A percentile compares a stretch with the other conserved stretches of the same genome.
Evolutionary conservation across 2,329 filamentous ascomycete genomes (phyloP).

Genomic region (Curvularia spicifera): DNA sequence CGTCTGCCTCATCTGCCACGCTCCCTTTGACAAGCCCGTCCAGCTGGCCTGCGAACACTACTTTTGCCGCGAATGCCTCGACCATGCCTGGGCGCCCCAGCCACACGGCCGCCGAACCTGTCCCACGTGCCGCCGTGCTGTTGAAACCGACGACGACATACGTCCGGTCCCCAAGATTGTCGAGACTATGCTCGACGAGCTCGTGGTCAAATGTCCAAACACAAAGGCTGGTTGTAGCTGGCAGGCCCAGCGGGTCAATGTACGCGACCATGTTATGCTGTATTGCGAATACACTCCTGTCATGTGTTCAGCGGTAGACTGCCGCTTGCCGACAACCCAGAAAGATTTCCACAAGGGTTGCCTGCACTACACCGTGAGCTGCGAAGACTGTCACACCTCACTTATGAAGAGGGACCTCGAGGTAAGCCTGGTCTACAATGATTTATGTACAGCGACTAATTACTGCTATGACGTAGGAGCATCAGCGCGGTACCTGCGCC

Average conservation of each 20-base stretch:
- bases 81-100: constrained; percentile 47
- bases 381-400: constrained; percentile 59
- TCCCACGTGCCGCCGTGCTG: constrained; percentile 63
- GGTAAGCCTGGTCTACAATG: constrained; percentile 33
- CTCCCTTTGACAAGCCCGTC: constrained; percentile 65
- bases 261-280: constrained; percentile 65
- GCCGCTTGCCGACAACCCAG: constrained; percentile 59
- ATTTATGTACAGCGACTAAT: constrained; percentile 35
- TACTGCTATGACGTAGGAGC: constrained; percentile 44
- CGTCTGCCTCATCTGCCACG: constrained; percentile 69
- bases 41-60: constrained; percentile 67
- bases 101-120: constrained; percentile 52
- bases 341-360: constrained; percentile 62
- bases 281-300: constrained; percentile 65
- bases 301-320: constrained; percentile 59
- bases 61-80: constrained; percentile 67
- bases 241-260: constrained; percentile 61
- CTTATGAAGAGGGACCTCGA: constrained; percentile 63
- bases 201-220: constrained; percentile 66
- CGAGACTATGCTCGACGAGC: constrained; percentile 67
- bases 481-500: constrained; percentile 58
- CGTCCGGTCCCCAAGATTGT: constrained; percentile 60
- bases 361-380: constrained; percentile 60
- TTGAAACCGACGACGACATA: constrained; percentile 39
- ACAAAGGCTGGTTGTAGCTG: constrained; percentile 61